Evolutionary conservation across 2,329 filamentous ascomycete genomes (phyloP).

Genomic region (Chaetomium strumarium): DNA sequence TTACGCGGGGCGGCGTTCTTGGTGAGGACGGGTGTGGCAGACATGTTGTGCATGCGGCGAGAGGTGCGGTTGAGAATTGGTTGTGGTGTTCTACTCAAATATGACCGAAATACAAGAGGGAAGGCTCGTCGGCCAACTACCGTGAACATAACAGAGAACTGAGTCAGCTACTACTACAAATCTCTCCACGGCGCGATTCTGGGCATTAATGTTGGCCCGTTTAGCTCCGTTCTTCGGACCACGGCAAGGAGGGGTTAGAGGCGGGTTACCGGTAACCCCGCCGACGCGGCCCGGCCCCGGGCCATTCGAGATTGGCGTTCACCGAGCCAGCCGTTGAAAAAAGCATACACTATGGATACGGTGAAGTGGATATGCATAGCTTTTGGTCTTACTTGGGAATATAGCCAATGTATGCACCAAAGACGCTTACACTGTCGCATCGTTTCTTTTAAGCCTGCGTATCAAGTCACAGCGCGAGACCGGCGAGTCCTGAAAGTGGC

Average conservation of each 20-base stretch:
- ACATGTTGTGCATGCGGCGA: conserved; percentile 39
- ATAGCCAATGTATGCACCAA: no score
- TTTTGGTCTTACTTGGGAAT: no score
- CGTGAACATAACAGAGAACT: conserved; percentile 13
- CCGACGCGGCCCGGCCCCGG: conserved; percentile 6
- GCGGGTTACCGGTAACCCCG: conserved; percentile 16
- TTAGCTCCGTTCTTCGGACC: conserved; percentile 25
- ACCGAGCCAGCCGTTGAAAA: background rate
- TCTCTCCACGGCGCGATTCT: background rate
- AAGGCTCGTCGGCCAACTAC: conserved; percentile 13
- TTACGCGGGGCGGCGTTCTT: conserved; percentile 54
- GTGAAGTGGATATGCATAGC: no score
- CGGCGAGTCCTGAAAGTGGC: background rate
- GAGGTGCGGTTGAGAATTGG: background rate
- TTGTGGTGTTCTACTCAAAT: conserved; percentile 1
- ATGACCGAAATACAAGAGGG: conserved; percentile 18
- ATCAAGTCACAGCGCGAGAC: no score
- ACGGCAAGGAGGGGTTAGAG: conserved; percentile 14
- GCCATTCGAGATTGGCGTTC: conserved; percentile 2
- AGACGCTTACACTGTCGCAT: no score
- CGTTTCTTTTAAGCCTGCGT: no score
- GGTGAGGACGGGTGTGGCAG: conserved; percentile 45
- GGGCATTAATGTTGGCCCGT: conserved; percentile 4
- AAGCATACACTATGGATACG: no score
- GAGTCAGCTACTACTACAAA: background rate